Percentiles rank a stretch among this genome's conserved stretches.
These are phyloP conservation scores for Chlorella vulgaris DNA, from an alignment of 139 green algal genomes.

Conservation along the genomic window DNA sequence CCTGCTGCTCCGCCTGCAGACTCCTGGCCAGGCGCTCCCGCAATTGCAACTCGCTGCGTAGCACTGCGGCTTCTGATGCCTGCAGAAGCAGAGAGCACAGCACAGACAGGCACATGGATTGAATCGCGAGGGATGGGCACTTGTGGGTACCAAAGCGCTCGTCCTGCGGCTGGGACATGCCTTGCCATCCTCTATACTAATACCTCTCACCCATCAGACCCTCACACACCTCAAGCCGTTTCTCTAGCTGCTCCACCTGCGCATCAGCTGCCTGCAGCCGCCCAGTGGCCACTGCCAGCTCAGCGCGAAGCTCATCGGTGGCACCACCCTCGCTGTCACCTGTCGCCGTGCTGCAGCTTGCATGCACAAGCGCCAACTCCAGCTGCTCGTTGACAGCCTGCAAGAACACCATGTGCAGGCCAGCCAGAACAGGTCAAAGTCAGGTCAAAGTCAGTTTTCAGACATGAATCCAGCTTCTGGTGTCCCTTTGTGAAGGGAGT, in stretches of 20 bases:
- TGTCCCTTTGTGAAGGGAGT: no score
- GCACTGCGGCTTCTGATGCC: conserved; percentile 34
- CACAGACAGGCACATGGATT: no score
- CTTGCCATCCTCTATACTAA: no score
- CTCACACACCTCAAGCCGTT: conserved; percentile 4
- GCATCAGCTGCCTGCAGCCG: conserved; percentile 34
- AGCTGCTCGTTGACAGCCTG: conserved; percentile 26
- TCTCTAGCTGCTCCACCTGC: conserved; percentile 26
- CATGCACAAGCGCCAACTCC: not conserved
- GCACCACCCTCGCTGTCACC: not conserved
- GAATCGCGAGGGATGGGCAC: no score
- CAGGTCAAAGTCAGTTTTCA: no score
- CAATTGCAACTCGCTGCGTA: conserved; percentile 41
- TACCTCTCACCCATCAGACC: no score
- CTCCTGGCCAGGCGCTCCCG: conserved; percentile 36
- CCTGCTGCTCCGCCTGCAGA: conserved; percentile 46
- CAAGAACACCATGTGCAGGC: not conserved
- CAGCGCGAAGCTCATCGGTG: conserved; percentile 3
- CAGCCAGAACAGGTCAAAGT: no score
- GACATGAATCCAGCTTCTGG: no score
- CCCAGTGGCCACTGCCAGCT: conserved; percentile 2
- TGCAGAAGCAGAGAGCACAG: conserved; percentile 2
- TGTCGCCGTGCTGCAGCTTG: not conserved
- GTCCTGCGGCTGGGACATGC: no score
- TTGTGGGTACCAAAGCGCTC: no score